These are phyloP conservation scores for Eleusine indica DNA, from an alignment of 176 grass and related monocot genomes.

Conservation along the genomic window DNA sequence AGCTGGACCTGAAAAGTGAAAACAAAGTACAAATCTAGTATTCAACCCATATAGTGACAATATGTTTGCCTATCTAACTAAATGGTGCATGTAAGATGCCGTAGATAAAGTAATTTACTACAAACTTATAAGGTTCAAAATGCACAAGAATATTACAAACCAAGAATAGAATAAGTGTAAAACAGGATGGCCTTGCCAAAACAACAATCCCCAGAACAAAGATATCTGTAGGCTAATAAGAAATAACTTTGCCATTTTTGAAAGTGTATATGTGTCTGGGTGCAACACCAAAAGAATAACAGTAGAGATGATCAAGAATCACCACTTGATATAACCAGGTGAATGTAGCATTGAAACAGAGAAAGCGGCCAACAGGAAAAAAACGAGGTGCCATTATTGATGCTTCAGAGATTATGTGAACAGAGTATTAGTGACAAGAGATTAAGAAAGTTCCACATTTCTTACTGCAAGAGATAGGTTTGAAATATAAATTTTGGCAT, in stretches of 20 bases:
- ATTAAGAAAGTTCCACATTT: background rate
- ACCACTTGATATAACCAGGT: background rate
- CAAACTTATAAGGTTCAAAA: slow-evolving; percentile 2
- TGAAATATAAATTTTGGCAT: background rate
- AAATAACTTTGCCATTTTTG: background rate
- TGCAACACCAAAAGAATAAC: background rate
- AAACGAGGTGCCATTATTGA: background rate
- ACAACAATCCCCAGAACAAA: slow-evolving; percentile 18
- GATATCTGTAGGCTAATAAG: background rate
- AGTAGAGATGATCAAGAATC: slow-evolving; percentile 21
- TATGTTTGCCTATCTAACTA: background rate
- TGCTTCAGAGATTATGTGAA: background rate
- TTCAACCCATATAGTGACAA: slow-evolving; percentile 26
- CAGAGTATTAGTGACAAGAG: background rate
- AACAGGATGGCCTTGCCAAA: slow-evolving; percentile 33
- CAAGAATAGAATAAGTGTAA: slow-evolving; percentile 3
- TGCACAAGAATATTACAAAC: background rate
- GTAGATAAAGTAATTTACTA: slow-evolving; percentile 6
- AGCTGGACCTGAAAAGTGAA: slow-evolving; percentile 68
- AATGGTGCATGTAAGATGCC: background rate
- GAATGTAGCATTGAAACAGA: slow-evolving; percentile 16
- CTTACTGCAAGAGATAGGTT: background rate
- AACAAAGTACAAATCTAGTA: slow-evolving; percentile 36
- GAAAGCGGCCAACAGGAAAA: background rate
- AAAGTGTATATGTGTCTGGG: background rate